Conservation (phyloP, 495 filamentous ascomycete genomes). For the Talaromyces wortmannii region DNA sequence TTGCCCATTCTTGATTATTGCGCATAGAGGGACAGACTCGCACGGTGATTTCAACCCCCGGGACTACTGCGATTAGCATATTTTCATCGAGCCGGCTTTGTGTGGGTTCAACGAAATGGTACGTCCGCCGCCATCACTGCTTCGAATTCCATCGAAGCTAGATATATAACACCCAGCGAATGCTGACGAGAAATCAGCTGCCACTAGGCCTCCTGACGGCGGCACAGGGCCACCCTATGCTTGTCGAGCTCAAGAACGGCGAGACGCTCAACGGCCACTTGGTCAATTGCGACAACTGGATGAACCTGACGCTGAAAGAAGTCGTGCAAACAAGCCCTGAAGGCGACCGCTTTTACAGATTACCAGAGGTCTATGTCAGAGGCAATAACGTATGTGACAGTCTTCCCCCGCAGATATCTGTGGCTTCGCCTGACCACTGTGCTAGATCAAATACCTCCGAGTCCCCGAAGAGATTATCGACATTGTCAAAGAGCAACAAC, state of each 20-base stretch:
- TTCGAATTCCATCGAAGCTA: neutral
- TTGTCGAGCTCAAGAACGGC: conserved; percentile 98
- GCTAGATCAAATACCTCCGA: conserved; percentile 94
- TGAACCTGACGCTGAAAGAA: conserved; percentile 95
- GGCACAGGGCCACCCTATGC: conserved; percentile 97
- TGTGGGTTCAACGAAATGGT: neutral
- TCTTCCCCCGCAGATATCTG: neutral
- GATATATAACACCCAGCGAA: neutral
- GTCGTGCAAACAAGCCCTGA: conserved; percentile 97
- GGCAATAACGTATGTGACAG: conserved; percentile 77
- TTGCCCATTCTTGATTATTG: neutral
- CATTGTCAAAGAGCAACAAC: conserved; percentile 83
- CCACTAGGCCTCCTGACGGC: conserved; percentile 90
- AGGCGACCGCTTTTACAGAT: conserved; percentile 83
- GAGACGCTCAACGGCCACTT: conserved; percentile 96
- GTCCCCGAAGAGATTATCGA: conserved; percentile 96
- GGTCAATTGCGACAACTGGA: conserved; percentile 96
- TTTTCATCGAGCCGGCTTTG: neutral
- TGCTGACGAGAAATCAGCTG: conserved; percentile 44
- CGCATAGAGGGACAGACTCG: neutral
- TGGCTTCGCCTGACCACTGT: neutral
- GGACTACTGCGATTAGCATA: too few relatives aligned
- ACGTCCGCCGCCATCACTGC: neutral
- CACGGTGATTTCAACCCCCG: neutral
- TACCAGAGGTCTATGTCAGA: conserved; percentile 91